A percentile compares a stretch with the other conserved stretches of the same genome.
phyloP scores from a whole-genome alignment of 768 basidiomycete genomes.

The Tephrocybe rancida region DNA sequence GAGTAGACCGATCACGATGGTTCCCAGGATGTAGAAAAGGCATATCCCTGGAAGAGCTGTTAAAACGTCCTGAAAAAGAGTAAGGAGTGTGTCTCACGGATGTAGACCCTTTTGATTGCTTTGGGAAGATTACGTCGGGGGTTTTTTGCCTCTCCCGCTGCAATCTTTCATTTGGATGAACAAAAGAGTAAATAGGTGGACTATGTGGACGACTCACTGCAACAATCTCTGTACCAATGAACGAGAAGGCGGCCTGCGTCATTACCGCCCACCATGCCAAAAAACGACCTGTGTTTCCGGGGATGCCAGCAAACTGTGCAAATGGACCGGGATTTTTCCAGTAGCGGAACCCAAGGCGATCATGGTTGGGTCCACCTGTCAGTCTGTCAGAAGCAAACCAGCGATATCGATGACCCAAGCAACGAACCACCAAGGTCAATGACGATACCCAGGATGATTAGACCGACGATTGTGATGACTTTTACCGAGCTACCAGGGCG shows the following conservation, averaged over 20 bases:
- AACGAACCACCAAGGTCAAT: conserved; percentile 74
- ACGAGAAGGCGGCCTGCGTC: conserved; percentile 91
- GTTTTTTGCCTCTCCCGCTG: conserved; percentile 91
- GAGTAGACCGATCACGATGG: conserved; percentile 79
- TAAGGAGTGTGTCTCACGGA: conserved; percentile 41
- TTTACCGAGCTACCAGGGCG: conserved; percentile 67
- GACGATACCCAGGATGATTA: conserved; percentile 70
- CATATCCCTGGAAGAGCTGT: conserved; percentile 63
- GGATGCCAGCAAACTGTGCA: conserved; percentile 65
- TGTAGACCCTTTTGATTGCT: conserved; percentile 74
- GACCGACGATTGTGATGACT: conserved; percentile 80
- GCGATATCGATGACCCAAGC: neutral
- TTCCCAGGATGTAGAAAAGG: conserved; percentile 74
- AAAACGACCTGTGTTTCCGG: conserved; percentile 77
- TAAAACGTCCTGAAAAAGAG: neutral
- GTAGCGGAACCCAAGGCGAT: conserved; percentile 73
- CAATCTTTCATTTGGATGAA: conserved; percentile 53
- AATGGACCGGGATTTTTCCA: conserved; percentile 93
- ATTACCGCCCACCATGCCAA: conserved; percentile 58
- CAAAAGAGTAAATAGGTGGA: neutral
- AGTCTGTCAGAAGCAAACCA: neutral
- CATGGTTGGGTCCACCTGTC: conserved; percentile 77
- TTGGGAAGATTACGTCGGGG: conserved; percentile 66
- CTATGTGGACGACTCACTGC: conserved; percentile 54
- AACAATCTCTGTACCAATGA: conserved; percentile 92